These are phyloP conservation scores for Wickerhamomyces rabaulensis DNA, from an alignment of 805 yeast genomes.

Conservation along the genomic window DNA sequence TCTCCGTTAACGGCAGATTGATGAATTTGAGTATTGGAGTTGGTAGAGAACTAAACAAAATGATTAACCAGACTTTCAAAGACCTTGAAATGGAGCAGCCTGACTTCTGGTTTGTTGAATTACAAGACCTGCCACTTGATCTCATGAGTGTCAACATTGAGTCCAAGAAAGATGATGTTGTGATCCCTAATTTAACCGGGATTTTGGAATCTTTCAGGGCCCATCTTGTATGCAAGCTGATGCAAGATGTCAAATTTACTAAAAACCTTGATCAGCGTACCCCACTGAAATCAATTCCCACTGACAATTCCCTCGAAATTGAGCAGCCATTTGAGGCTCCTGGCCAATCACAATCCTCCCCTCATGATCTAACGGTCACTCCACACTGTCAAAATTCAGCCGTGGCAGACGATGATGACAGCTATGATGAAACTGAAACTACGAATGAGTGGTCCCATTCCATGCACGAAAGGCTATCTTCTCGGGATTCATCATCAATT, in stretches of 20 bases:
- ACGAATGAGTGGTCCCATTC: constrained; percentile 8
- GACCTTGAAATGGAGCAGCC: background rate
- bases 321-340: background rate
- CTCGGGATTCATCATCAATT: constrained; percentile 1
- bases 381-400: background rate
- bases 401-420: background rate
- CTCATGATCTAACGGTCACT: too few species aligned
- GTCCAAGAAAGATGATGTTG: constrained; percentile 38
- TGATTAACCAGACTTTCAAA: constrained; percentile 19
- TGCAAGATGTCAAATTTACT: background rate
- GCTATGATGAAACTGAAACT: background rate
- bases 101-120: constrained; percentile 30
- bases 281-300: background rate
- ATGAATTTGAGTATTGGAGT: background rate
- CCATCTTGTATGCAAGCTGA: background rate
- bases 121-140: constrained; percentile 18
- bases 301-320: background rate
- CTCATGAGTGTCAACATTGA: constrained; percentile 37
- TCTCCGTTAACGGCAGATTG: background rate
- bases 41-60: background rate
- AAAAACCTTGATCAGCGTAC: background rate
- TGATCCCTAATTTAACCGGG: constrained; percentile 22
- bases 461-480: constrained; percentile 7
- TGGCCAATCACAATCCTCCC: background rate
- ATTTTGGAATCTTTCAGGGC: constrained; percentile 10